Percentiles rank a stretch among this genome's conserved stretches.
These are phyloP conservation scores for Arctium minus DNA, from an alignment of 129 eudicot genomes.

Conservation along the genomic window DNA sequence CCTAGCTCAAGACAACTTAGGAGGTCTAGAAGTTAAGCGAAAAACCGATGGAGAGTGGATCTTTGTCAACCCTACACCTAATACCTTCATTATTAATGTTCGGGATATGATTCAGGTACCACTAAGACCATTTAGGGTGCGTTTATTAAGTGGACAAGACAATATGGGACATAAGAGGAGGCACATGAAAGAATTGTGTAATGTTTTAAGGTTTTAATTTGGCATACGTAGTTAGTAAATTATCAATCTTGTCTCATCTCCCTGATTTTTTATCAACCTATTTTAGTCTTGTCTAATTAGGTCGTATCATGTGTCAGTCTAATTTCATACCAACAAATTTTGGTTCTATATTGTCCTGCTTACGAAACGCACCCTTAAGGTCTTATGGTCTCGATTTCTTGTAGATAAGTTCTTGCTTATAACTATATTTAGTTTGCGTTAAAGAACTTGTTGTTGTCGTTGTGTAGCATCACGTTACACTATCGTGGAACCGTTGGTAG, in stretches of 20 bases:
- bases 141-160: neutral
- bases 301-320: neutral
- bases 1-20: slow-evolving; percentile 68
- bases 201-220: neutral
- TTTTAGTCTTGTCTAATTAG: too few species aligned
- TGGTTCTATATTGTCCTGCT: too few species aligned
- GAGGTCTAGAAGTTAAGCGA: slow-evolving; percentile 68
- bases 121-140: neutral
- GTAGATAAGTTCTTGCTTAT: too few species aligned
- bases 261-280: neutral
- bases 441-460: neutral
- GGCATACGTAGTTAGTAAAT: too few species aligned
- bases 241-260: too few species aligned
- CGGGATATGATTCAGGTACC: slow-evolving; percentile 55
- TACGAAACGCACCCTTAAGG: neutral
- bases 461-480: slow-evolving; percentile 2
- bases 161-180: neutral
- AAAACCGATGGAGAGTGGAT: slow-evolving; percentile 69
- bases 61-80: slow-evolving; percentile 49
- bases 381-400: neutral
- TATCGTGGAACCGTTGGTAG: slow-evolving; percentile 47
- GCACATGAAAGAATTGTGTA: neutral
- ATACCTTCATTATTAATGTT: slow-evolving; percentile 38
- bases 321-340: too few species aligned
- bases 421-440: neutral